These are phyloP conservation scores for Aegilops bicornis DNA, from an alignment of 176 grass and related monocot genomes.

Conservation along the genomic window DNA sequence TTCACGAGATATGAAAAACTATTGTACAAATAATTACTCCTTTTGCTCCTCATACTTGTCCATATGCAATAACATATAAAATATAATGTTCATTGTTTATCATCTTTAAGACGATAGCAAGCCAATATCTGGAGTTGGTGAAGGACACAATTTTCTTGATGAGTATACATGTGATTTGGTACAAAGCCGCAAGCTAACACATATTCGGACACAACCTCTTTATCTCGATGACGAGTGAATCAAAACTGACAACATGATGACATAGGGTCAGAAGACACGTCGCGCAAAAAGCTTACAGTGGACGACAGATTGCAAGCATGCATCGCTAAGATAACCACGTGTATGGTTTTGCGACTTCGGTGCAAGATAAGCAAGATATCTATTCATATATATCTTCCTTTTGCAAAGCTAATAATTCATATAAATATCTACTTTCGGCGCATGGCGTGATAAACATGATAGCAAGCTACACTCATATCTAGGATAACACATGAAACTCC, in stretches of 20 bases:
- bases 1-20: not conserved
- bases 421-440: not conserved
- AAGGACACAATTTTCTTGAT: not conserved
- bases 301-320: not conserved
- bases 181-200: not conserved
- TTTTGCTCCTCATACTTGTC: too few species aligned
- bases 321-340: not conserved
- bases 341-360: too few species aligned
- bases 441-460: not conserved
- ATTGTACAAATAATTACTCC: not conserved
- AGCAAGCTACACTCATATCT: not conserved
- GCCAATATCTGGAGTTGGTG: not conserved
- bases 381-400: not conserved
- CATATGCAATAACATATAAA: not conserved
- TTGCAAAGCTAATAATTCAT: not conserved
- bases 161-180: not conserved
- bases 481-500: not conserved
- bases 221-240: not conserved
- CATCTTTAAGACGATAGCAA: not conserved
- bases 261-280: not conserved
- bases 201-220: not conserved
- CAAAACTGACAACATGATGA: not conserved
- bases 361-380: too few species aligned
- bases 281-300: not conserved
- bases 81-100: not conserved